Conservation (phyloP, 352 stramenopile species). For the Stephanocyclus meneghinianus region DNA sequence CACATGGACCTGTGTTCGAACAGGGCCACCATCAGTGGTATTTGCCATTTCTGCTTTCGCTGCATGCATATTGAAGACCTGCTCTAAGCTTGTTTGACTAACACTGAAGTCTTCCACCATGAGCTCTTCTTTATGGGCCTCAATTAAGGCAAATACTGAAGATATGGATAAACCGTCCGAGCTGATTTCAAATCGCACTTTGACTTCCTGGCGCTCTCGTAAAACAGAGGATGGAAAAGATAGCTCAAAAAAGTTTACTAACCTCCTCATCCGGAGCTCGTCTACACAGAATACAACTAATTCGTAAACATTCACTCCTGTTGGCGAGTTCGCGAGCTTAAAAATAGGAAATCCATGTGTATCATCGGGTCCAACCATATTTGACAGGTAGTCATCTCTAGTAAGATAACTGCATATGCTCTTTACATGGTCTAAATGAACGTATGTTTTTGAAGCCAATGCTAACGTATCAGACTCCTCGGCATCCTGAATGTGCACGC, state of each 20-base stretch:
- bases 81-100: constrained; percentile 73
- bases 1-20: too few relatives aligned
- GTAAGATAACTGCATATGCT: constrained; percentile 39
- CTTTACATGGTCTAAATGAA: constrained; percentile 34
- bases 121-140: constrained; percentile 66
- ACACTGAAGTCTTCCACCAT: constrained; percentile 73
- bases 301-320: constrained; percentile 50
- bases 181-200: constrained; percentile 70
- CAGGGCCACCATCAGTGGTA: not conserved
- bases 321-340: constrained; percentile 59
- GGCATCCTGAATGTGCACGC: constrained; percentile 1
- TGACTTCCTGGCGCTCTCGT: constrained; percentile 73
- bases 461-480: constrained; percentile 25
- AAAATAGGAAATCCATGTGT: constrained; percentile 61
- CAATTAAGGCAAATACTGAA: constrained; percentile 66
- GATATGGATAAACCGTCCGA: constrained; percentile 68
- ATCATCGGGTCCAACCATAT: constrained; percentile 52
- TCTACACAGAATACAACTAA: constrained; percentile 63
- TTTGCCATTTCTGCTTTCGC: constrained; percentile 67
- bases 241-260: constrained; percentile 58
- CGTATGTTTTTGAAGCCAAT: constrained; percentile 33
- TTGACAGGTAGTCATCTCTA: constrained; percentile 60
- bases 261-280: constrained; percentile 62
- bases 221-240: constrained; percentile 60
- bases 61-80: constrained; percentile 79